Percentiles rank a stretch among this genome's conserved stretches.
Conservation (phyloP, 1,284 basidiomycete genomes). For the Fistulina hepatica region DNA sequence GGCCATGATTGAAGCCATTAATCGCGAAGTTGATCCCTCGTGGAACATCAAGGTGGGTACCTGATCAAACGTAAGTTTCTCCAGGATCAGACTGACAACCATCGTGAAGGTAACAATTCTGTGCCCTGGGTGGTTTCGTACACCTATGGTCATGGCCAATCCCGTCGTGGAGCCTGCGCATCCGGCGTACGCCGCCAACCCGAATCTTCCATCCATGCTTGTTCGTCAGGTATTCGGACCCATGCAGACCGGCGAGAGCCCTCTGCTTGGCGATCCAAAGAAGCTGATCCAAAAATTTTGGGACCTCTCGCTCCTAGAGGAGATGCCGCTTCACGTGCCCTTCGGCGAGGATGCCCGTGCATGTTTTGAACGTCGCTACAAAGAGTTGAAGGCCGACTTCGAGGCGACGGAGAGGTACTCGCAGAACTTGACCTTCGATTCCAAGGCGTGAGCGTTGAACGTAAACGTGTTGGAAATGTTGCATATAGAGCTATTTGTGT, state of each 20-base stretch:
- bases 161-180: conserved; percentile 10
- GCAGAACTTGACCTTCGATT: too few species aligned
- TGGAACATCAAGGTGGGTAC: conserved; percentile 13
- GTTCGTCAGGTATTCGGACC: background rate
- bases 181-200: conserved; percentile 10
- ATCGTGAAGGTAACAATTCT: conserved; percentile 9
- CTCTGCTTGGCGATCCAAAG: conserved; percentile 10
- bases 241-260: conserved; percentile 8
- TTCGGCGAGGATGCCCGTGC: conserved; percentile 15
- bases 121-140: conserved; percentile 14
- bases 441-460: too few species aligned
- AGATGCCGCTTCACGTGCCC: conserved; percentile 11
- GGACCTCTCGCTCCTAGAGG: conserved; percentile 10
- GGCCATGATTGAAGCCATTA: conserved; percentile 10
- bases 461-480: background rate
- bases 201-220: conserved; percentile 8
- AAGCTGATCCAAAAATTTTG: conserved; percentile 13
- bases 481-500: background rate
- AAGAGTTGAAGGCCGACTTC: too few species aligned
- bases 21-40: conserved; percentile 10
- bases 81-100: background rate
- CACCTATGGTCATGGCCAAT: conserved; percentile 13
- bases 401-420: too few species aligned
- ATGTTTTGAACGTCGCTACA: too few species aligned
- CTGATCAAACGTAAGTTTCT: too few species aligned